These are phyloP conservation scores for Citrus unshiu DNA, from an alignment of 345 rosid species.

Conservation along the genomic window DNA sequence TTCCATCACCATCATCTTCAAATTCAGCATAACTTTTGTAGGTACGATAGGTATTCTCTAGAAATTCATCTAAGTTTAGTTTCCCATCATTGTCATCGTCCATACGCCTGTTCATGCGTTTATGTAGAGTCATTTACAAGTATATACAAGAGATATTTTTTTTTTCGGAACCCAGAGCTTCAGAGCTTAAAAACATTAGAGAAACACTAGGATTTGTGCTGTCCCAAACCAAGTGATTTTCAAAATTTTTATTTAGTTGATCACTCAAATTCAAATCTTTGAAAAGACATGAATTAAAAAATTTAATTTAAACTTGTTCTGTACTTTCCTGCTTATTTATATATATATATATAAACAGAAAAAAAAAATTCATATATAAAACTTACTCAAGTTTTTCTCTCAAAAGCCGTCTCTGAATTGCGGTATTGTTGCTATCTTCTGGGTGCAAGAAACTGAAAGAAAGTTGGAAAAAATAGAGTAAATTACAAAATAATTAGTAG, in stretches of 20 bases:
- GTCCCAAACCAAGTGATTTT: too few species aligned
- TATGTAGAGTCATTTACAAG: background rate
- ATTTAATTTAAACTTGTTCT: too few species aligned
- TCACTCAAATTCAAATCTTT: accelerated
- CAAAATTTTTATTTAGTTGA: too few species aligned
- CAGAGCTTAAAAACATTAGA: too few species aligned
- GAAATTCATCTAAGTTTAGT: conserved; percentile 50
- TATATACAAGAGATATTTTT: background rate
- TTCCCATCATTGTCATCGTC: conserved; percentile 53
- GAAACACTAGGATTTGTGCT: too few species aligned
- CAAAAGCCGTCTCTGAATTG: conserved; percentile 52
- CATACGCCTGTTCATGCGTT: conserved; percentile 37
- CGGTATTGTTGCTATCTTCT: conserved; percentile 55
- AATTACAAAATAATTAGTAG: too few species aligned
- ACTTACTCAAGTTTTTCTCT: conserved; percentile 49
- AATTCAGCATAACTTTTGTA: conserved; percentile 49
- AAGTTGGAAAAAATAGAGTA: background rate
- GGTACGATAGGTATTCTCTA: conserved; percentile 31
- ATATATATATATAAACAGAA: too few species aligned
- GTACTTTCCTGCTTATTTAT: too few species aligned
- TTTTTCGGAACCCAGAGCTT: too few species aligned
- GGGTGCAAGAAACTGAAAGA: conserved; percentile 67
- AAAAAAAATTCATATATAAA: background rate
- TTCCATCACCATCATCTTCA: conserved; percentile 21
- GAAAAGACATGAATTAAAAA: too few species aligned